These are phyloP conservation scores for Pachysandra terminalis DNA, from an alignment of 164 flowering plant species.

Conservation along the genomic window DNA sequence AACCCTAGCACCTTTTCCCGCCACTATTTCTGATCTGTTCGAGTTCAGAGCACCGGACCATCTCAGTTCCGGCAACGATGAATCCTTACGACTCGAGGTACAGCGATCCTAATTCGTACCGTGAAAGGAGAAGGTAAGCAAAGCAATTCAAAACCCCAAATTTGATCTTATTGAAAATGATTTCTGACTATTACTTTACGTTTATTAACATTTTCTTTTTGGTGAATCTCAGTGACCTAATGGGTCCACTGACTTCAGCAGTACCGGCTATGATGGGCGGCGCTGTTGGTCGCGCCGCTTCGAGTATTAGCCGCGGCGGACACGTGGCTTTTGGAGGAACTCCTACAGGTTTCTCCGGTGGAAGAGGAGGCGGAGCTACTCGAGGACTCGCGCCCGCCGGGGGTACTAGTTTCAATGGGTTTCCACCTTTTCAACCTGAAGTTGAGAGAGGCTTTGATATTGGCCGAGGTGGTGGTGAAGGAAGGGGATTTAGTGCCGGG, in stretches of 20 bases:
- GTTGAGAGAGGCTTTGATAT: slow-evolving; percentile 29
- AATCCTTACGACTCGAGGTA: slow-evolving; percentile 51
- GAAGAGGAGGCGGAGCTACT: slow-evolving; percentile 20
- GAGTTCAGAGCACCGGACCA: not conserved
- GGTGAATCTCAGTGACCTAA: slow-evolving; percentile 34
- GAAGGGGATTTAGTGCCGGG: slow-evolving; percentile 20
- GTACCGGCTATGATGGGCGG: slow-evolving; percentile 25
- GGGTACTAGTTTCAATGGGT: slow-evolving; percentile 9
- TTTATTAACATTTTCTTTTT: not conserved
- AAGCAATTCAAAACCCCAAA: too few relatives aligned
- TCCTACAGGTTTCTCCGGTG: slow-evolving; percentile 12
- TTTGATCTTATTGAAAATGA: not conserved
- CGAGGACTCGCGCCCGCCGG: slow-evolving; percentile 9
- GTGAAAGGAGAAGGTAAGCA: slow-evolving; percentile 66
- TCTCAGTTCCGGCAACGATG: slow-evolving; percentile 19
- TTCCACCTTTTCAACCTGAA: slow-evolving; percentile 37
- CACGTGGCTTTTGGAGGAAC: slow-evolving; percentile 32
- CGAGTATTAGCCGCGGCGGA: slow-evolving; percentile 34
- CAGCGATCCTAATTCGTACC: slow-evolving; percentile 66
- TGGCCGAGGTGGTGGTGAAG: slow-evolving; percentile 32
- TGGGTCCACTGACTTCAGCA: slow-evolving; percentile 27
- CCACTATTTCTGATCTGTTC: not conserved
- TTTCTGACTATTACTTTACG: not conserved
- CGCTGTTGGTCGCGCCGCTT: slow-evolving; percentile 18
- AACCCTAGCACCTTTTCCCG: not conserved